These are phyloP conservation scores for Arctium lappa DNA, from an alignment of 129 eudicot genomes.

Conservation along the genomic window DNA sequence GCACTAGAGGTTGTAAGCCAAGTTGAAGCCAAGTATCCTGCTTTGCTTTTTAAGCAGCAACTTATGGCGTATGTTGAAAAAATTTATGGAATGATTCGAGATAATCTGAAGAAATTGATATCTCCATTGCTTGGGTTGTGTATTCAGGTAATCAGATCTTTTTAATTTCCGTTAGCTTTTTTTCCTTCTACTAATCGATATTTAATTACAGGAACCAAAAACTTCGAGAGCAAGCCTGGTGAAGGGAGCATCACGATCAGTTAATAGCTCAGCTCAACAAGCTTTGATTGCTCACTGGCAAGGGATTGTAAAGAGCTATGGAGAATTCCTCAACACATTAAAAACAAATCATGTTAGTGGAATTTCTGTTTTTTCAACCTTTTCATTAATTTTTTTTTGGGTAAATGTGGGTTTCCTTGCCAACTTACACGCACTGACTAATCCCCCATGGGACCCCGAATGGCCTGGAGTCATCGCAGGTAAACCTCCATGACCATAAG, in stretches of 20 bases:
- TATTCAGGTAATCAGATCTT: conserved; percentile 56
- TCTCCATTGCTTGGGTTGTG: conserved; percentile 44
- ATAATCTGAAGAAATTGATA: conserved; percentile 89
- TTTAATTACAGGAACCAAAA: conserved; percentile 73
- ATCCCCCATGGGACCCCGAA: too few relatives aligned
- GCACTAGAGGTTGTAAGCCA: conserved; percentile 59
- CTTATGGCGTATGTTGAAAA: conserved; percentile 97
- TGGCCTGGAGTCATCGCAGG: too few relatives aligned
- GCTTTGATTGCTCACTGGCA: conserved; percentile 98
- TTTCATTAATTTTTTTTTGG: neutral
- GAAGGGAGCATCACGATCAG: conserved; percentile 89
- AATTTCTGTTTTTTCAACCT: neutral
- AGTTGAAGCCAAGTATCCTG: conserved; percentile 96
- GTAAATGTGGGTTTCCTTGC: too few relatives aligned
- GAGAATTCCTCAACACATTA: conserved; percentile 68
- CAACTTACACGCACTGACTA: too few relatives aligned
- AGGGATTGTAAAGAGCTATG: conserved; percentile 89
- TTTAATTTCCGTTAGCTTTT: neutral
- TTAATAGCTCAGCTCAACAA: conserved; percentile 83
- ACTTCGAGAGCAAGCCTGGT: conserved; percentile 99
- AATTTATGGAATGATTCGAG: conserved; percentile 92
- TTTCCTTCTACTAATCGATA: neutral
- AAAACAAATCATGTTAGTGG: conserved; percentile 83
- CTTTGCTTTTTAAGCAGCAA: conserved; percentile 95
- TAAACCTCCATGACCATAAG: too few relatives aligned